These are phyloP conservation scores for Fusarium incarnatum DNA, from an alignment of 2,329 filamentous ascomycete genomes.

Conservation along the genomic window DNA sequence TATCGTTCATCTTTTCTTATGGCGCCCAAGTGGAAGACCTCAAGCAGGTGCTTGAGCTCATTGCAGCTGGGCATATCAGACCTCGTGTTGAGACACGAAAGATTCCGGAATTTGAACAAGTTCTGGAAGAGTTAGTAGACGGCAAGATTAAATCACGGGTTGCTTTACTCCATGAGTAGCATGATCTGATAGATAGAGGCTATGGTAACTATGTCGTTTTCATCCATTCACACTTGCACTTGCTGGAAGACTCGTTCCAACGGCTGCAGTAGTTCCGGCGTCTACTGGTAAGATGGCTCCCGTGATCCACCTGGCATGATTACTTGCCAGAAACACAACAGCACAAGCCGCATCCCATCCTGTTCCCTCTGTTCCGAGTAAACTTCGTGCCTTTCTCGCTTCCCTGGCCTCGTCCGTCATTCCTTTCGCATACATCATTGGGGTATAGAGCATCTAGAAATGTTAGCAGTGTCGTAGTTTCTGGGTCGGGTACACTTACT, in stretches of 20 bases:
- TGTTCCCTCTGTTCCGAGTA: conserved; percentile 57
- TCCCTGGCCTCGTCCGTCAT: conserved; percentile 56
- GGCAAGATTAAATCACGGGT: conserved; percentile 23
- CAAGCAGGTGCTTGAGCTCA: conserved; percentile 46
- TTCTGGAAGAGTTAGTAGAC: conserved; percentile 9
- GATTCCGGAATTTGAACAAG: conserved; percentile 25
- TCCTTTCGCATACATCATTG: conserved; percentile 57
- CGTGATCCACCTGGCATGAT: conserved; percentile 59
- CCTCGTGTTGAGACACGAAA: conserved; percentile 30
- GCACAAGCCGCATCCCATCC: conserved; percentile 58
- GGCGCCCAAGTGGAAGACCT: conserved; percentile 56
- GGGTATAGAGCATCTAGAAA: conserved; percentile 58
- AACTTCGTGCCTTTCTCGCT: conserved; percentile 53
- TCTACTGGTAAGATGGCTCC: conserved; percentile 56
- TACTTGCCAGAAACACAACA: conserved; percentile 54
- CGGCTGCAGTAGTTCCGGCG: conserved; percentile 53
- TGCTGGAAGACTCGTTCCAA: conserved; percentile 37
- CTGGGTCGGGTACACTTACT: neutral
- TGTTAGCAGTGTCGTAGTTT: conserved; percentile 2
- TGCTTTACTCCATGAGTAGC: conserved; percentile 20
- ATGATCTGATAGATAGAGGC: neutral
- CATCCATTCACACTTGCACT: conserved; percentile 46
- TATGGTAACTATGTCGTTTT: neutral
- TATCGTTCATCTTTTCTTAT: conserved; percentile 58
- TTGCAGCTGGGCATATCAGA: conserved; percentile 16